Evolutionary conservation across 1,284 basidiomycete genomes (phyloP).

Genomic region (Tremellales sp.): DNA sequence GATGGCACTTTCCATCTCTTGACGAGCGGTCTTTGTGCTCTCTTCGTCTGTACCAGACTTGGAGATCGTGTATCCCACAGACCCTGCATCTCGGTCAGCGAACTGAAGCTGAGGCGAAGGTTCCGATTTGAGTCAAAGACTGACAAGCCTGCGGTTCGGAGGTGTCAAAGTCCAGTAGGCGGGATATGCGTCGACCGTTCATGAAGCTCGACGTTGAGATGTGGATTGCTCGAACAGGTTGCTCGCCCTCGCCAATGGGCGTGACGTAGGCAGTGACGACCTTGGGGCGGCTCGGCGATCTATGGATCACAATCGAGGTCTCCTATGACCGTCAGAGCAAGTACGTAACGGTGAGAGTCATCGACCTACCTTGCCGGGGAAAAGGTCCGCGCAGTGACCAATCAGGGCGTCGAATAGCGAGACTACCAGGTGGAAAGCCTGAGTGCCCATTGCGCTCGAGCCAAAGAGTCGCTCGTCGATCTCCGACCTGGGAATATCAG

Average conservation of each 20-base stretch:
- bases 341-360: neutral
- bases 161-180: neutral
- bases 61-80: conserved; percentile 33
- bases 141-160: neutral
- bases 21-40: conserved; percentile 12
- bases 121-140: too few species aligned
- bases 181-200: neutral
- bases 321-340: conserved; percentile 3
- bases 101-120: neutral
- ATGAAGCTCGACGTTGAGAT: conserved; percentile 2
- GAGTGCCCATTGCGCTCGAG: conserved; percentile 58
- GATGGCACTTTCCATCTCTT: conserved; percentile 11
- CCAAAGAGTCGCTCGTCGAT: conserved; percentile 84
- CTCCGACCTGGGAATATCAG: too few species aligned
- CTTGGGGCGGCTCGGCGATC: too few species aligned
- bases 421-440: conserved; percentile 74
- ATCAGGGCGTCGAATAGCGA: conserved; percentile 67
- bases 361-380: conserved; percentile 60
- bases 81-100: conserved; percentile 24
- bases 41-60: conserved; percentile 14
- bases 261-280: conserved; percentile 64
- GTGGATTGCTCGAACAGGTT: conserved; percentile 51
- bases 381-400: conserved; percentile 59
- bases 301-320: conserved; percentile 52
- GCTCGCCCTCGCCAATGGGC: conserved; percentile 55